Conservation (phyloP, 192 early-diverging fungal species). For the Coemansia sp. region DNA sequence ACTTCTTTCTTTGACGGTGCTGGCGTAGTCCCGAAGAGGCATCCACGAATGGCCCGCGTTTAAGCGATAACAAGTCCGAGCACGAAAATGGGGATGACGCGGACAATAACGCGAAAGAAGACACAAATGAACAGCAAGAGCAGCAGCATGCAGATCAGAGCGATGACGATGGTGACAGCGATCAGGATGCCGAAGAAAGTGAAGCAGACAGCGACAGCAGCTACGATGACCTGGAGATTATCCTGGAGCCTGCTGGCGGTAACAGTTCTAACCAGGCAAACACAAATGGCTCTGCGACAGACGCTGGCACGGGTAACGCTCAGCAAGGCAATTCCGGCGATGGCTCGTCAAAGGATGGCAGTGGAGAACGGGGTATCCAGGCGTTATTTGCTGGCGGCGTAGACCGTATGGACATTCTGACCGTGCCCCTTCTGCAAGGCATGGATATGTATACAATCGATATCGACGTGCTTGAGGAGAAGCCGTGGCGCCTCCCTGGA, state of each 20-base stretch:
- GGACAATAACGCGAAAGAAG: neutral
- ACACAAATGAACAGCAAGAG: too few relatives aligned
- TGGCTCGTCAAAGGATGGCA: conserved; percentile 1
- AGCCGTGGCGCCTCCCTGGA: conserved; percentile 91
- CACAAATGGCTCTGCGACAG: neutral
- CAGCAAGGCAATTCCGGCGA: neutral
- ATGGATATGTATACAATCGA: conserved; percentile 87
- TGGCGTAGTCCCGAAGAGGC: too few relatives aligned
- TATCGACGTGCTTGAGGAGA: conserved; percentile 91
- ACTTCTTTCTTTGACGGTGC: neutral
- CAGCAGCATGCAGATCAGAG: neutral
- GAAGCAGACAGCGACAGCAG: conserved; percentile 3
- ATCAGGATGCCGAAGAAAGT: conserved; percentile 6
- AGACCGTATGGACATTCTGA: conserved; percentile 45
- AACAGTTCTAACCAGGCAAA: conserved; percentile 15
- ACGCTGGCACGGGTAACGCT: neutral
- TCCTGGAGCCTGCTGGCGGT: conserved; percentile 40
- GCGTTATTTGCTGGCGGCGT: conserved; percentile 33
- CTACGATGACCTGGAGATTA: conserved; percentile 47
- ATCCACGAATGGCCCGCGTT: neutral
- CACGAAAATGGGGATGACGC: neutral
- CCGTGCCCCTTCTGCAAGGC: conserved; percentile 62
- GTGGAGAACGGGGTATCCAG: conserved; percentile 18
- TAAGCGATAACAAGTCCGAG: neutral
- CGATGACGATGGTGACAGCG: neutral